These are phyloP conservation scores for Talaromyces thailandensis DNA, from an alignment of 495 filamentous ascomycete genomes.

Conservation along the genomic window DNA sequence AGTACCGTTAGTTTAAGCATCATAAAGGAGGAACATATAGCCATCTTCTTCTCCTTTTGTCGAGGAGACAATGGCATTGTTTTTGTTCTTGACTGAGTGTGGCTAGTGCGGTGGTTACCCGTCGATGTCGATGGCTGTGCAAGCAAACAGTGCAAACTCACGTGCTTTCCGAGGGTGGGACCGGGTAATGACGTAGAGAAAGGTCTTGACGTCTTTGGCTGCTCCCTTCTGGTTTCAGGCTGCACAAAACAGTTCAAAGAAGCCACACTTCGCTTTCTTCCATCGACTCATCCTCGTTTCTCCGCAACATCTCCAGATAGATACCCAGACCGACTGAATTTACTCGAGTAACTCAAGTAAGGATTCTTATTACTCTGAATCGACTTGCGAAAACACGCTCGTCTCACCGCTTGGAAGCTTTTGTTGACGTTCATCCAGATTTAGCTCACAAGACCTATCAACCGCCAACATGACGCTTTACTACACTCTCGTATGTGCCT, in stretches of 20 bases:
- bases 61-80: not conserved
- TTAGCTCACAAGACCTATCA: not conserved
- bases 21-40: not conserved
- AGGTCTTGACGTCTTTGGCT: not conserved
- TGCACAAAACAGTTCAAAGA: slow-evolving; percentile 4
- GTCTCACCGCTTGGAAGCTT: slow-evolving; percentile 1
- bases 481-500: slow-evolving; percentile 79
- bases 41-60: not conserved
- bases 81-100: not conserved
- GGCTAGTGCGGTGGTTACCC: not conserved
- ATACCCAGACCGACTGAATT: not conserved
- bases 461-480: slow-evolving; percentile 87
- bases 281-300: not conserved
- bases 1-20: not conserved
- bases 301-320: not conserved
- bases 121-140: not conserved
- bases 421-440: not conserved
- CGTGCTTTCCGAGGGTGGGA: not conserved
- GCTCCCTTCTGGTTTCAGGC: not conserved
- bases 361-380: not conserved
- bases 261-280: not conserved
- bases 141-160: slow-evolving; percentile 5
- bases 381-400: not conserved
- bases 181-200: slow-evolving; percentile 5
- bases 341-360: not conserved